Base-by-base conservation (phyloP, 2,329 filamentous ascomycete species). In the Fusarium ramigenum region DNA sequence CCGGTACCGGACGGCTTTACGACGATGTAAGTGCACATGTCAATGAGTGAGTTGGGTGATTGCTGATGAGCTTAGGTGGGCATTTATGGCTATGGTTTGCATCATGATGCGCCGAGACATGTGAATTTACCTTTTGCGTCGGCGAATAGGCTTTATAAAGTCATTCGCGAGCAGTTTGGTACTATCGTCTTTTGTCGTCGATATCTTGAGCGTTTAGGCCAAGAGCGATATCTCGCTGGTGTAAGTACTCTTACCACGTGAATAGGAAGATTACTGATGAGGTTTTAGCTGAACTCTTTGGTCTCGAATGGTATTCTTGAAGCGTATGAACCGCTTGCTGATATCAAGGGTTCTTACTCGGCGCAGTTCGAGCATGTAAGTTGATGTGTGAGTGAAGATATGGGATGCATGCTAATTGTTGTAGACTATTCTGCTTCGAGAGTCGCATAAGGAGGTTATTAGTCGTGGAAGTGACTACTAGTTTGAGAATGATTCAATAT, bases 1-100 rank as follows among this genome's bases (percentile, higher is more conserved):
- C 95, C 18, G 95, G 95, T 66, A 93, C 93, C 78, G 95, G 94
- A 70, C 92, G 92, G 78, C 90, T 96, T 47, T 86, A 88, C 73
- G 94, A 97, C 77, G 93, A 96, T 83, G 93, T 94, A 82, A 75
- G 80, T 76, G 11, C 2, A 23, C 4, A 15, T 1, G 2, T 6
- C 32, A 3, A 2, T 19, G 21, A 12, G 23, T 4, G 4, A 6
- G 5, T 5, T 25, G 8, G 4, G 4, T 2, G 19, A 11, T 15
- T 32, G 9, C 43, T 68, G 8, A 74, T 46, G 4, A 4, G 32
- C 4, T 0, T 32, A 88, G 86, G 71, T 79, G 23, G 87, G 87
- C 0, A 79, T 88, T 23, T 89, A 88, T 60, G 87, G 87, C 18
- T 90, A 89, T 54, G 85, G 84, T 6, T 79, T 85, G 66, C 79